A percentile compares a stretch with the other conserved stretches of the same genome.
These are phyloP conservation scores for Vitis vinifera DNA, from an alignment of 164 flowering plant genomes.

Conservation along the genomic window DNA sequence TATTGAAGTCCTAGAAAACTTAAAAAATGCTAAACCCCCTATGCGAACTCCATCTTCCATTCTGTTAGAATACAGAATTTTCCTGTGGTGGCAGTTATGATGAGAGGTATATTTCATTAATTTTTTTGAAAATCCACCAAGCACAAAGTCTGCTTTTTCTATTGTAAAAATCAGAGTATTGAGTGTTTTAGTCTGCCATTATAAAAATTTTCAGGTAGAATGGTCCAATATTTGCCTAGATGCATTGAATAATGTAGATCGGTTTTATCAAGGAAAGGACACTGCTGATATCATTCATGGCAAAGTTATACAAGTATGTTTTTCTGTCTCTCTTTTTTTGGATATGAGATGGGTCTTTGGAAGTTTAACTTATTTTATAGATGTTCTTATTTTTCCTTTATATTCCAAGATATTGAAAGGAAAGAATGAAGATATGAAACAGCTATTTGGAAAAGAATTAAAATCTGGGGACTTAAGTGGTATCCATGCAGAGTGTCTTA, in stretches of 20 bases:
- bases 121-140: neutral
- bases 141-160: neutral
- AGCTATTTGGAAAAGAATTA: constrained; percentile 55
- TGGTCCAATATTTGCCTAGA: constrained; percentile 72
- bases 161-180: neutral
- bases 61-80: too few species aligned
- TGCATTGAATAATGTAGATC: constrained; percentile 59
- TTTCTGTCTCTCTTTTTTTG: neutral
- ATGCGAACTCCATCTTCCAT: too few species aligned
- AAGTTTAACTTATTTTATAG: neutral
- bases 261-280: constrained; percentile 62
- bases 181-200: neutral
- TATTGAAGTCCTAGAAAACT: neutral
- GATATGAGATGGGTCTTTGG: neutral
- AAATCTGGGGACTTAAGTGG: constrained; percentile 73
- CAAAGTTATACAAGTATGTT: constrained; percentile 67
- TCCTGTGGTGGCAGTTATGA: too few species aligned
- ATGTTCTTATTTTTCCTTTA: neutral
- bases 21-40: too few species aligned
- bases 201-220: constrained; percentile 52
- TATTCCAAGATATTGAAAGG: constrained; percentile 62
- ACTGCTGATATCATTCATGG: constrained; percentile 55
- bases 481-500: constrained; percentile 82
- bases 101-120: too few species aligned
- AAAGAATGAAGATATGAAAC: constrained; percentile 69